Percentiles rank a stretch among this genome's conserved stretches.
These are phyloP conservation scores for Chlorella variabilis DNA, from an alignment of 163 green algal genomes.

Conservation along the genomic window DNA sequence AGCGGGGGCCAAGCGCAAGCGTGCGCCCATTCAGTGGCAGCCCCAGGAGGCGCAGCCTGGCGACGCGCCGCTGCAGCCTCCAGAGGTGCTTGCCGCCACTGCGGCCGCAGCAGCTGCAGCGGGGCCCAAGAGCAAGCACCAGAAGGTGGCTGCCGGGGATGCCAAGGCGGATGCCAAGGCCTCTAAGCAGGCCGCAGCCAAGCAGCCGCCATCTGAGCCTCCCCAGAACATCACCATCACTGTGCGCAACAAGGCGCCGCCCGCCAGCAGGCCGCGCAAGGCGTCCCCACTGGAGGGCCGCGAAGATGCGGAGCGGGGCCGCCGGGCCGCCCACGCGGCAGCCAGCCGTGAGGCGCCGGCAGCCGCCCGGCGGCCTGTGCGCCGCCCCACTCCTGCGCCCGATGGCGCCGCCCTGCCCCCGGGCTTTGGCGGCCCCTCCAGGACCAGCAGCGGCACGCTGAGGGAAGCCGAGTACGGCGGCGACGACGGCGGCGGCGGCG, in stretches of 20 bases:
- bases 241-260: not conserved
- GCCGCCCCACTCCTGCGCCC: too few relatives aligned
- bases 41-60: not conserved
- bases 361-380: too few relatives aligned
- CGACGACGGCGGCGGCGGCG: not conserved
- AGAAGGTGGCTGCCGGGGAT: not conserved
- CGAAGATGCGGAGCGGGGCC: too few relatives aligned
- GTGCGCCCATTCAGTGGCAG: constrained; percentile 18
- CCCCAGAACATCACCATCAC: constrained; percentile 8
- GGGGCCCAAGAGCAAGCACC: not conserved
- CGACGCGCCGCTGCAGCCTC: not conserved
- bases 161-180: not conserved
- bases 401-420: not conserved
- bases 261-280: too few relatives aligned
- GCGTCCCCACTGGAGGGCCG: too few relatives aligned
- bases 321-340: too few relatives aligned
- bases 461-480: not conserved
- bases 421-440: constrained; percentile 12
- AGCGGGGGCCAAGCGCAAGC: constrained; percentile 26
- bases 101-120: not conserved
- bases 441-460: too few relatives aligned
- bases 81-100: not conserved
- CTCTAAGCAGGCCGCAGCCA: not conserved
- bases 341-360: too few relatives aligned
- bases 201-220: not conserved